These are phyloP conservation scores for Alternaria rosae DNA, from an alignment of 2,329 filamentous ascomycete species.

Conservation along the genomic window DNA sequence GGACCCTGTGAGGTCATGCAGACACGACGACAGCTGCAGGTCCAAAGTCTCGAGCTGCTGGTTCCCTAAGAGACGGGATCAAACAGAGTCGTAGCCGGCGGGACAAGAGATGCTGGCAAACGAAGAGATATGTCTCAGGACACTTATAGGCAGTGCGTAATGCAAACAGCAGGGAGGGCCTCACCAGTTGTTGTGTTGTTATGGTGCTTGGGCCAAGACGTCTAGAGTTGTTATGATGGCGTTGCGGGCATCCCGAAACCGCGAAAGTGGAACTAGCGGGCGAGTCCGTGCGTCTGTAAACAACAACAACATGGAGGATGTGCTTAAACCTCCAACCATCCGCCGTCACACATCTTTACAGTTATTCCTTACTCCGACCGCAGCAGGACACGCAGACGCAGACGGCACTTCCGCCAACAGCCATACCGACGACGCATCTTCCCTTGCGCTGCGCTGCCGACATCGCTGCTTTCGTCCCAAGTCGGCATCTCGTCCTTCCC, in stretches of 20 bases:
- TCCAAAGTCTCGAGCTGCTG: not conserved
- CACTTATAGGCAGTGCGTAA: constrained; percentile 8
- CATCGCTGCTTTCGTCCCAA: constrained; percentile 27
- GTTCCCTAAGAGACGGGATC: constrained; percentile 15
- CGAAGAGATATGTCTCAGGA: constrained; percentile 7
- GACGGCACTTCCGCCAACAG: constrained; percentile 29
- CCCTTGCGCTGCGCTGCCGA: constrained; percentile 23
- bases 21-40: constrained; percentile 11
- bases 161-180: constrained; percentile 11
- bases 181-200: constrained; percentile 21
- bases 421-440: constrained; percentile 18
- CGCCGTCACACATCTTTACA: constrained; percentile 47
- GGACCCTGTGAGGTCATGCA: constrained; percentile 39
- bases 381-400: constrained; percentile 28
- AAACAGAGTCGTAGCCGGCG: not conserved
- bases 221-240: constrained; percentile 33
- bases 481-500: constrained; percentile 23
- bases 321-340: constrained; percentile 38
- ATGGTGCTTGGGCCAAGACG: constrained; percentile 29
- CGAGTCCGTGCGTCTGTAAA: constrained; percentile 23
- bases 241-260: constrained; percentile 35
- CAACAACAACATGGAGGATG: constrained; percentile 36
- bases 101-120: not conserved
- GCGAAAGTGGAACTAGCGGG: constrained; percentile 26
- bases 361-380: constrained; percentile 41